Evolutionary conservation across 2,329 filamentous ascomycete species (phyloP).

Genomic region (Pseudodiploospora longispora): DNA sequence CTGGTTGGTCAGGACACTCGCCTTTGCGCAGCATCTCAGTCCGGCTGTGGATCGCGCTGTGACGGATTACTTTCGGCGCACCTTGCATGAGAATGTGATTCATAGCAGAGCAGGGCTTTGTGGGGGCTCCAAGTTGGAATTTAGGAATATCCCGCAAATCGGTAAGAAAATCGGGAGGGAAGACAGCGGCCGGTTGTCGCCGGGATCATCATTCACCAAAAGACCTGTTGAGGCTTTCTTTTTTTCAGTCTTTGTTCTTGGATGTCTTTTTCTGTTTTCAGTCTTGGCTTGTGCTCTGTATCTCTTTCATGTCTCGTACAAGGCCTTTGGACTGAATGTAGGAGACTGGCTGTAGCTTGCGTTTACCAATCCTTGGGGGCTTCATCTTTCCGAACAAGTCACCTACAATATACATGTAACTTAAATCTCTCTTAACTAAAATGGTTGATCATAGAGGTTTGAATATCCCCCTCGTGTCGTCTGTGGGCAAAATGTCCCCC

Average conservation of each 20-base stretch:
- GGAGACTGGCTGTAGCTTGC: too few species aligned
- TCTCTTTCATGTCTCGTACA: too few species aligned
- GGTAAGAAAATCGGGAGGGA: constrained; percentile 15
- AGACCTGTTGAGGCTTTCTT: constrained; percentile 19
- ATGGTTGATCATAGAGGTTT: too few species aligned
- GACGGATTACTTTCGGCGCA: constrained; percentile 15
- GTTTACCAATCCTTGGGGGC: too few species aligned
- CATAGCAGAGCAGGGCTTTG: constrained; percentile 17
- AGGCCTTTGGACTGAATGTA: too few species aligned
- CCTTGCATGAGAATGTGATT: constrained; percentile 21
- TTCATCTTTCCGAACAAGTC: too few species aligned
- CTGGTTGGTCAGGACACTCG: constrained; percentile 21
- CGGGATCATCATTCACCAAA: constrained; percentile 9
- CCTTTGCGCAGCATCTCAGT: constrained; percentile 17
- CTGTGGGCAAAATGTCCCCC: too few species aligned
- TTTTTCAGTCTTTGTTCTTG: constrained; percentile 15
- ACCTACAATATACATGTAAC: too few species aligned
- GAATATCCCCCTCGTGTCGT: too few species aligned
- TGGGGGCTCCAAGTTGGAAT: constrained; percentile 22
- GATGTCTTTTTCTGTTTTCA: constrained; percentile 1
- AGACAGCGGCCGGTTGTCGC: constrained; percentile 9
- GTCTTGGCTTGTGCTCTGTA: too few species aligned
- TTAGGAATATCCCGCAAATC: constrained; percentile 23
- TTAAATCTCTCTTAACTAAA: too few species aligned
- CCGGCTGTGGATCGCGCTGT: constrained; percentile 18